Conservation (phyloP, 148 eudicot genomes). For the Amaranthus cruentus region DNA sequence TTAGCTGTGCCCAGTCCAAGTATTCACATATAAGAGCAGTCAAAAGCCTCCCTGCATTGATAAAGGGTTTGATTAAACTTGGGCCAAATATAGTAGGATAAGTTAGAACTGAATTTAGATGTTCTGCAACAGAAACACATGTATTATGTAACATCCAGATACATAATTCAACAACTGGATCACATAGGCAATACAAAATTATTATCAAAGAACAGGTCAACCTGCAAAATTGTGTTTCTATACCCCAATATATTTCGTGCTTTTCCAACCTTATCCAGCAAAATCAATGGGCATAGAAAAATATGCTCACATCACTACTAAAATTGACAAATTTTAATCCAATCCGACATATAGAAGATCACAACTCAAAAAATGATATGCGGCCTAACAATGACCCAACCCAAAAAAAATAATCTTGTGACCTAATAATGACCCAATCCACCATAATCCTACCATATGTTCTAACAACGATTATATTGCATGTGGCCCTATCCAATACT, state of each 20-base stretch:
- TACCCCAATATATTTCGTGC: neutral
- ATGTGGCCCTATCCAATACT: no score
- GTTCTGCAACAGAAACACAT: constrained; percentile 3
- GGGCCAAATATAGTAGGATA: neutral
- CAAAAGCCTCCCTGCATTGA: constrained; percentile 72
- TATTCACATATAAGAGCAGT: constrained; percentile 92
- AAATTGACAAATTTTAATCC: no score
- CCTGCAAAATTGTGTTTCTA: neutral
- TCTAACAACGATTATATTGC: no score
- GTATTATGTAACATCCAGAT: neutral
- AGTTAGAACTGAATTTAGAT: neutral
- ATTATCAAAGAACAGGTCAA: neutral
- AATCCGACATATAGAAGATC: no score
- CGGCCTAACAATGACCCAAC: no score
- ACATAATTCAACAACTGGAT: neutral
- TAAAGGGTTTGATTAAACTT: constrained; percentile 5
- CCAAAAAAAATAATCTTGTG: no score
- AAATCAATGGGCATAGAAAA: neutral
- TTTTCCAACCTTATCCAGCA: neutral
- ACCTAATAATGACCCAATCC: no score
- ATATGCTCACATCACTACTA: no score
- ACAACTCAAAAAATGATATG: no score
- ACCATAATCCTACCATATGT: no score
- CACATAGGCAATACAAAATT: neutral
- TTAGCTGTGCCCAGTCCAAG: constrained; percentile 91